phyloP scores from a whole-genome alignment of 441 rosid species.

The Syzygium malaccense region DNA sequence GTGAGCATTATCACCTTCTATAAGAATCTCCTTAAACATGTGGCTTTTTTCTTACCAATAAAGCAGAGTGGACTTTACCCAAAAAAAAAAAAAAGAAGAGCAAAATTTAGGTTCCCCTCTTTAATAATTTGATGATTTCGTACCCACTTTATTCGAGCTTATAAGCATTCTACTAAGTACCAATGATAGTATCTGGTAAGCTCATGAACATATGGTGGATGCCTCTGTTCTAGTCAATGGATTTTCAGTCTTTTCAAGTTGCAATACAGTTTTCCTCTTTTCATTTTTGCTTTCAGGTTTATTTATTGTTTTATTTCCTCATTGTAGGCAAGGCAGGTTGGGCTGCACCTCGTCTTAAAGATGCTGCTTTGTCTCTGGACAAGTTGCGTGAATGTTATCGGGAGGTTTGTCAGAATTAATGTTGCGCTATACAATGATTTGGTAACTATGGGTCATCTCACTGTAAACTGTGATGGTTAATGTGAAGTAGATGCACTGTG shows the following conservation, averaged over 20 bases:
- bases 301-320: neutral
- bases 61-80: neutral
- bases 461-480: neutral
- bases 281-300: neutral
- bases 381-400: conserved; percentile 83
- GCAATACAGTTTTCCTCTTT: neutral
- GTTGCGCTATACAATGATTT: neutral
- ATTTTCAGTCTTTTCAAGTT: neutral
- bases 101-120: neutral
- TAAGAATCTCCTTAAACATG: neutral
- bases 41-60: neutral
- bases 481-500: neutral
- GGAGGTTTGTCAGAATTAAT: conserved; percentile 45
- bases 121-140: neutral
- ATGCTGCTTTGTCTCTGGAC: conserved; percentile 79
- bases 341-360: conserved; percentile 99
- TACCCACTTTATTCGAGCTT: neutral
- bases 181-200: neutral
- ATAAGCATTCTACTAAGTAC: neutral
- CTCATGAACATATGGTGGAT: neutral
- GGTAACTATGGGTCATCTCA: neutral
- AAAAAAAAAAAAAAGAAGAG: neutral
- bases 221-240: neutral
- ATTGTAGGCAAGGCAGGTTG: conserved; percentile 74
- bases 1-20: neutral